phyloP scores from a whole-genome alignment of 2,329 filamentous ascomycete species.

The Cytospora piceae region DNA sequence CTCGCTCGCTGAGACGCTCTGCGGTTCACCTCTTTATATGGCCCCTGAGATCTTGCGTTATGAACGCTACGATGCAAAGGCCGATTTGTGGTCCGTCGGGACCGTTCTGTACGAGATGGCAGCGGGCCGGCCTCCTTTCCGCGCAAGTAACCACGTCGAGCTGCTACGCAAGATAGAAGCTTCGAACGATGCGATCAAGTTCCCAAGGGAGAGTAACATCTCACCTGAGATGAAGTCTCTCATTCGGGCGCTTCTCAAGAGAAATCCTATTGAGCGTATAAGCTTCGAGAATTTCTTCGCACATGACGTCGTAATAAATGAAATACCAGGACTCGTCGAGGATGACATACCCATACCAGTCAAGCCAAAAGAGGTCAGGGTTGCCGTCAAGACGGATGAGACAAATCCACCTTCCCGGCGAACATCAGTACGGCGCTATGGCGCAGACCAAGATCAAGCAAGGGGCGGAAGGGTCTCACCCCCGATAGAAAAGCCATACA shows the following conservation, averaged over 20 bases:
- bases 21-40: conserved; percentile 97
- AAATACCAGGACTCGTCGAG: conserved; percentile 80
- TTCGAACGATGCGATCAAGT: conserved; percentile 82
- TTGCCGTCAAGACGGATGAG: conserved; percentile 40
- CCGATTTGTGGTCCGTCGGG: conserved; percentile 96
- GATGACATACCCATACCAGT: conserved; percentile 66
- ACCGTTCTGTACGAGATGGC: conserved; percentile 97
- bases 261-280: conserved; percentile 82
- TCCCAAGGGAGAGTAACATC: conserved; percentile 72
- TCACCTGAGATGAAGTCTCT: conserved; percentile 79
- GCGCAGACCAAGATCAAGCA: conserved; percentile 41
- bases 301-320: conserved; percentile 70
- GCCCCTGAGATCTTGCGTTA: conserved; percentile 96
- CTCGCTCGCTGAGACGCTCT: conserved; percentile 92
- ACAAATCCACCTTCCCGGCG: conserved; percentile 39
- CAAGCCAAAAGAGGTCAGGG: conserved; percentile 41
- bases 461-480: conserved; percentile 43
- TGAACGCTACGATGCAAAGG: conserved; percentile 96
- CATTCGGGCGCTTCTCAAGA: conserved; percentile 80
- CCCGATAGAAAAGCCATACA: conserved; percentile 47
- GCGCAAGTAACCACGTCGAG: conserved; percentile 93
- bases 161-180: conserved; percentile 89
- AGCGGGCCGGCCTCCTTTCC: conserved; percentile 85
- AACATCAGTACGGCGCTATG: conserved; percentile 47
- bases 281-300: conserved; percentile 86